phyloP scores from a whole-genome alignment of 1,139 yeast genomes.

The Suhomyces wounanorum region DNA sequence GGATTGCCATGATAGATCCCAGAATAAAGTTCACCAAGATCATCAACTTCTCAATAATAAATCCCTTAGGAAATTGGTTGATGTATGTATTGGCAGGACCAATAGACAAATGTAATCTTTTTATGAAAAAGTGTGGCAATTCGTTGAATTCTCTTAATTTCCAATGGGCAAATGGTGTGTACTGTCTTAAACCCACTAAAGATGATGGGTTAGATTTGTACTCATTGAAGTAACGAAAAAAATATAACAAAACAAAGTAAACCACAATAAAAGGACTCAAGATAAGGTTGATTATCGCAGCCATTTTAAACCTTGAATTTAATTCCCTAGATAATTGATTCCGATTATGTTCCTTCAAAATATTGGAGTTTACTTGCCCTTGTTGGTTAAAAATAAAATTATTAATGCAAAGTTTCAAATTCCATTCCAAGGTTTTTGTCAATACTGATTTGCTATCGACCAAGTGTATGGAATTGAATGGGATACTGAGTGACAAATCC shows the following conservation, averaged over 20 bases:
- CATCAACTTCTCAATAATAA: slow-evolving; percentile 52
- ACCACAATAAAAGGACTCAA: slow-evolving; percentile 84
- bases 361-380: slow-evolving; percentile 78
- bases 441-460: slow-evolving; percentile 46
- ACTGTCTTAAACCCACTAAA: slow-evolving; percentile 76
- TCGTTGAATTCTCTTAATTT: slow-evolving; percentile 92
- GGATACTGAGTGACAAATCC: slow-evolving; percentile 54
- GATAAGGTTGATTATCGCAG: slow-evolving; percentile 80
- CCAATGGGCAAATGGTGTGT: slow-evolving; percentile 95
- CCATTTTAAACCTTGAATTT: slow-evolving; percentile 76
- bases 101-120: slow-evolving; percentile 73
- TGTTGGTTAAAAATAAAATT: slow-evolving; percentile 82
- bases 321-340: slow-evolving; percentile 69
- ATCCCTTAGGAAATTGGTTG: slow-evolving; percentile 90
- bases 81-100: slow-evolving; percentile 82
- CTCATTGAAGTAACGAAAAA: slow-evolving; percentile 90
- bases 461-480: slow-evolving; percentile 24
- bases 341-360: slow-evolving; percentile 73
- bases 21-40: slow-evolving; percentile 71
- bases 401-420: slow-evolving; percentile 80
- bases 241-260: slow-evolving; percentile 79
- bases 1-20: slow-evolving; percentile 87
- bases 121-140: slow-evolving; percentile 80
- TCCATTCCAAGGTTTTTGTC: slow-evolving; percentile 93
- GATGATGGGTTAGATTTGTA: slow-evolving; percentile 87